These are phyloP conservation scores for thale cress (Arabidopsis thaliana) DNA, from an alignment of 345 rosid genomes.

Conservation along the genomic window TAIR10.1 NC_003074.8:5675001-5675500, in stretches of 20 bases:
- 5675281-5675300: background rate
- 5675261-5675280: conserved; percentile 18
- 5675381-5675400: too few relatives aligned
- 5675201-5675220: background rate
- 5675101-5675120: conserved; percentile 46
- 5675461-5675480: conserved; percentile 29
- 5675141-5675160: conserved; percentile 20
- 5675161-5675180: conserved; percentile 2
- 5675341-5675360: too few relatives aligned
- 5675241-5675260: background rate
- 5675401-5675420: background rate
- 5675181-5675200: background rate
- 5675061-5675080: conserved; percentile 85
- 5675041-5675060: conserved; percentile 86
- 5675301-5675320: background rate
- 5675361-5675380: too few relatives aligned
- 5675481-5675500: conserved; percentile 12
- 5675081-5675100: conserved; percentile 83
- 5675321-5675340: too few relatives aligned
- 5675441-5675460: conserved; percentile 42
- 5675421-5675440: conserved; percentile 6
- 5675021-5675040: conserved; percentile 97
- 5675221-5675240: conserved; percentile 3
- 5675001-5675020: conserved; percentile 89
- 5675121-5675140: background rate